A percentile compares a stretch with the other conserved stretches of the same genome.
Evolutionary conservation across 2,329 filamentous ascomycete genomes (phyloP).

Genomic region (Colletotrichum agaves): DNA sequence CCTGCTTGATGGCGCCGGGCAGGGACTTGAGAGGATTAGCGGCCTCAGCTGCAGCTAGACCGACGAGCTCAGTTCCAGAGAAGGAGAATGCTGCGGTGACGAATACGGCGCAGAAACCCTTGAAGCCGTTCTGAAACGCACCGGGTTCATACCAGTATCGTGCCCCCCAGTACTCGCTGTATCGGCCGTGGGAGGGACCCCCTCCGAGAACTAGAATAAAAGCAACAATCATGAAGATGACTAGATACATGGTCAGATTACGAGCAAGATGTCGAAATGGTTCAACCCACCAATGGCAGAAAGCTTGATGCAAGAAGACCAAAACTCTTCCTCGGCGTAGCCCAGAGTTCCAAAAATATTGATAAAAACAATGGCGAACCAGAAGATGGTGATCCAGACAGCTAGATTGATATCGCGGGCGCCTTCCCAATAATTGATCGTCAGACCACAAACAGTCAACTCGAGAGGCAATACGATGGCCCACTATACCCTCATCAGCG

Average conservation of each 20-base stretch:
- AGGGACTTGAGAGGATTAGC: conserved; percentile 77
- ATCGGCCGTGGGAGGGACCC: conserved; percentile 61
- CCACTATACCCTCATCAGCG: conserved; percentile 46
- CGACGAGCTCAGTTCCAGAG: conserved; percentile 79
- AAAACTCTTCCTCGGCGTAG: conserved; percentile 69
- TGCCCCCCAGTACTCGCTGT: conserved; percentile 60
- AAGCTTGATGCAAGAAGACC: conserved; percentile 60
- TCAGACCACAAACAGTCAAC: conserved; percentile 60
- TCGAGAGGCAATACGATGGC: conserved; percentile 59
- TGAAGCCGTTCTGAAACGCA: conserved; percentile 78
- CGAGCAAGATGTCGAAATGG: no score
- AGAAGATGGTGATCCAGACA: conserved; percentile 68
- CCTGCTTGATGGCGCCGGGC: conserved; percentile 86
- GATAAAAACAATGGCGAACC: conserved; percentile 53
- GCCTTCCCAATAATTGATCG: conserved; percentile 59
- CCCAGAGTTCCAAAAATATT: conserved; percentile 59
- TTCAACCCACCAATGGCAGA: conserved; percentile 51
- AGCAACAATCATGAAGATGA: conserved; percentile 72
- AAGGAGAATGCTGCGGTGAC: conserved; percentile 81
- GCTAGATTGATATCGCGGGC: conserved; percentile 51
- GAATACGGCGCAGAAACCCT: conserved; percentile 77
- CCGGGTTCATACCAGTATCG: conserved; percentile 62
- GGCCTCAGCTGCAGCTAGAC: conserved; percentile 78
- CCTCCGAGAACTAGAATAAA: conserved; percentile 70
- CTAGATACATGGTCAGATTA: conserved; percentile 5